Evolutionary conservation across 1,284 basidiomycete genomes (phyloP), one percentile per base, ranked within the genome.

Genomic region (Ceratobasidium sp.): DNA sequence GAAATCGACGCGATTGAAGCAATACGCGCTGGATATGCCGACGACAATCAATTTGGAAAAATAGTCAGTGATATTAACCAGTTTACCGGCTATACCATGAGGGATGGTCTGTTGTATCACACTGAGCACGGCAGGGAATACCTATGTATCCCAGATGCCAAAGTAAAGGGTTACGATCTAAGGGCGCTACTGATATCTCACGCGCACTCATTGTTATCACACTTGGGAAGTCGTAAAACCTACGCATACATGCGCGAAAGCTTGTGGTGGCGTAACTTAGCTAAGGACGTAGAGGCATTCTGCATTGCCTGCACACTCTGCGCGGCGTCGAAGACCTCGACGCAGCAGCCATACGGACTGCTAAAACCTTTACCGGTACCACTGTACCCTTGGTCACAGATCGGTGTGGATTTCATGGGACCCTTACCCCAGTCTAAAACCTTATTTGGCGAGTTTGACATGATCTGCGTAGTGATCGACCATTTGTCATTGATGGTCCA

Each of bases 351-450:
- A 19, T 57, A 50, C 36, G 45, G 63, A n/a, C 31, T 74, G 1
- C 76, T 79, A 1, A 77, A 79, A 14, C 75, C 77, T 0, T 63
- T 80, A 8, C 24, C 45, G 1, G 45, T 78, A 2, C 79, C 78
- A 7, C 33, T 22, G 3, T 66, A 65, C 0, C 77, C 77, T 0
- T 80, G 78, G 77, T 62, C 72, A n/a, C 51, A 78, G 0, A 81
- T 84, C 0, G 81, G 80, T 0, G 82, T 84, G 24, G 83, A 84
- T 73, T 84, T 84, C 60, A 80, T 85, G 5, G 82, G 83, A 2
- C 83, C 82, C 0, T 69, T 85, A 19, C 84, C 81, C 0, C 54
- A 76, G 11, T 83, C 82, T 0, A 74, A 75, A 31, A 80, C 78
- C 36, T 65, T 79, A 19, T 36, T 81, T 59, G 80, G 80, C 3